Evolutionary conservation across 805 yeast genomes (phyloP).

Genomic region (Saccharomyces cerevisiae): DNA sequence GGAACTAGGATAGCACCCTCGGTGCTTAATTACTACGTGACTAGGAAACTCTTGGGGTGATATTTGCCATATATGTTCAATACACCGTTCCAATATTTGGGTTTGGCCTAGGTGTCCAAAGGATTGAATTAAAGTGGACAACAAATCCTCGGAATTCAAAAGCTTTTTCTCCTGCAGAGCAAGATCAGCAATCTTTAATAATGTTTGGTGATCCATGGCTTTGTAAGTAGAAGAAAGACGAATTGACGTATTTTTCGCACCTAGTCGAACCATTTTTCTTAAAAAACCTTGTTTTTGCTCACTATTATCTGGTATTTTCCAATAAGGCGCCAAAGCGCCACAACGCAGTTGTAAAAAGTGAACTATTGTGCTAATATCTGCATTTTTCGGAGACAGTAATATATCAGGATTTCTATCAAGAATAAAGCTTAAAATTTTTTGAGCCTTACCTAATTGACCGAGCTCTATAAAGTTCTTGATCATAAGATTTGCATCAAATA

Average conservation of each 20-base stretch:
- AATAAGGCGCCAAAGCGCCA: slow-evolving; percentile 20
- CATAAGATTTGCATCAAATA: slow-evolving; percentile 12
- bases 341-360: slow-evolving; percentile 22
- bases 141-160: slow-evolving; percentile 10
- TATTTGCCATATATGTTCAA: slow-evolving; percentile 16
- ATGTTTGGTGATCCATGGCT: slow-evolving; percentile 8
- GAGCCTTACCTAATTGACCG: slow-evolving; percentile 20
- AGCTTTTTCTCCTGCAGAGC: slow-evolving; percentile 6
- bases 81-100: slow-evolving; percentile 12
- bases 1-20: slow-evolving; percentile 11
- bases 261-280: background rate
- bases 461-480: slow-evolving; percentile 10
- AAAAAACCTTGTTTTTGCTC: background rate
- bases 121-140: slow-evolving; percentile 19
- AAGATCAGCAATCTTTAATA: slow-evolving; percentile 10
- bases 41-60: background rate
- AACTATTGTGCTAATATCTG: slow-evolving; percentile 12
- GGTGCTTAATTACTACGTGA: background rate
- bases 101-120: slow-evolving; percentile 18
- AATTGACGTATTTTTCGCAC: background rate
- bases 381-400: slow-evolving; percentile 1
- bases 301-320: slow-evolving; percentile 6
- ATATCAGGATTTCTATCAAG: slow-evolving; percentile 8
- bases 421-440: slow-evolving; percentile 12
- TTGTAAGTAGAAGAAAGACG: slow-evolving; percentile 6